Base-by-base conservation (phyloP, 2,329 filamentous ascomycete genomes). In the Epichloe bromicola region DNA sequence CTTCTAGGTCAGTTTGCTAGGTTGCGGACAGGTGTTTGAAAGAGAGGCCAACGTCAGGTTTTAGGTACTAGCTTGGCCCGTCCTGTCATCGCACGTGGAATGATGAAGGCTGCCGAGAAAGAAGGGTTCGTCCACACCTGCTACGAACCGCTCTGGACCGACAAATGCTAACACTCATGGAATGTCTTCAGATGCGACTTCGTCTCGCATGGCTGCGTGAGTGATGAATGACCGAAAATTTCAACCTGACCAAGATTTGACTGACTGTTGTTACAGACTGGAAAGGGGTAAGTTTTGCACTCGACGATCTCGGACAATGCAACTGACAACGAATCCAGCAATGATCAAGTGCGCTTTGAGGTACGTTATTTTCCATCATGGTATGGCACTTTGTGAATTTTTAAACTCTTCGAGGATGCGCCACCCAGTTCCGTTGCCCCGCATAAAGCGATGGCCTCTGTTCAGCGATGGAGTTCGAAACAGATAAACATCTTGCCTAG, bases 81-180 rank as follows among this genome's bases (percentile, higher is more conserved):
- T 45, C 82, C 82, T 41, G 75, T 85, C 61, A 83, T 85, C 57
- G 80, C 82, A 51, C 72, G 81, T 51, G 76, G 75, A 4, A 57
- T 60, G 39, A 62, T 70, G 26, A 58, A 57, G 6, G 61, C 56
- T 41, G 68, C 70, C 3, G 33, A 70, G 45, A 51, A 67, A 34
- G 30, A 49, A 37, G 19, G 46, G 46, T 47, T 38, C 14, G 45
- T 47, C 20, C 17, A 15, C 45, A 38, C 36, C 14, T 39, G 19
- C 26, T 15, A 4, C 20, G 12, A 17, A 6, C 14, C 34, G 34
- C 26, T 30, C 11, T 30, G 17, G 17, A 4, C 26, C 26, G 45
- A 47, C 19, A 12, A 1, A 7, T 47, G 36, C 45, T 47, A n/a
- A 47, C 45, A 17, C 1, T 7, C 15, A 17, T 8, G 19, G 12